These are phyloP conservation scores for Phytophthora nicotianae DNA, from an alignment of 352 stramenopile genomes.

Conservation along the genomic window DNA sequence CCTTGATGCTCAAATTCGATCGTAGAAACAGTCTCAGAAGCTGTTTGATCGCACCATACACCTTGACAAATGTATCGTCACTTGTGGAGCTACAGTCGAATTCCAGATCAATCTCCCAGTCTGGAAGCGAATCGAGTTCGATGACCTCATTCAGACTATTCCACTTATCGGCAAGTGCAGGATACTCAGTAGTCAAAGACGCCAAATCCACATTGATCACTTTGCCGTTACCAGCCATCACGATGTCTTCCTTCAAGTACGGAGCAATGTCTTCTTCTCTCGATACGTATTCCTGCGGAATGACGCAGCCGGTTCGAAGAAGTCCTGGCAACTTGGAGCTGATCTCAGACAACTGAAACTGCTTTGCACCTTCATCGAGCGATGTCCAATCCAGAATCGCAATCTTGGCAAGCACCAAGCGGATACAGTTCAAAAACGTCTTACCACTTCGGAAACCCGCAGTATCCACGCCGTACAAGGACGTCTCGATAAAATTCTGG, in stretches of 20 bases:
- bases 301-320: conserved; percentile 50
- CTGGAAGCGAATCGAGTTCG: conserved; percentile 36
- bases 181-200: conserved; percentile 37
- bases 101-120: conserved; percentile 57
- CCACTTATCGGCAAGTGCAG: conserved; percentile 49
- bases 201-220: conserved; percentile 38
- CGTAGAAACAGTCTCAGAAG: conserved; percentile 44
- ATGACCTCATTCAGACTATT: conserved; percentile 1
- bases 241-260: conserved; percentile 39
- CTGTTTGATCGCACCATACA: conserved; percentile 31
- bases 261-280: conserved; percentile 18
- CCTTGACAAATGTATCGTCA: conserved; percentile 18
- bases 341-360: conserved; percentile 62
- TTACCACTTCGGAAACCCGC: conserved; percentile 55
- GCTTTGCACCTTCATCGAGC: conserved; percentile 62
- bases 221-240: conserved; percentile 21
- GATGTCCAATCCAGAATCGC: conserved; percentile 83
- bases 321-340: conserved; percentile 48
- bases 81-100: conserved; percentile 30
- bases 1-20: conserved; percentile 1
- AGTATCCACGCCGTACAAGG: conserved; percentile 11
- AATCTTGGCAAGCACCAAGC: conserved; percentile 77
- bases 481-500: conserved; percentile 33
- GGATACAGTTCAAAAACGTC: conserved; percentile 73
- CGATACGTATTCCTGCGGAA: conserved; percentile 29